Conservation (phyloP, 2,329 filamentous ascomycete genomes). For the Canariomyces notabilis region DNA sequence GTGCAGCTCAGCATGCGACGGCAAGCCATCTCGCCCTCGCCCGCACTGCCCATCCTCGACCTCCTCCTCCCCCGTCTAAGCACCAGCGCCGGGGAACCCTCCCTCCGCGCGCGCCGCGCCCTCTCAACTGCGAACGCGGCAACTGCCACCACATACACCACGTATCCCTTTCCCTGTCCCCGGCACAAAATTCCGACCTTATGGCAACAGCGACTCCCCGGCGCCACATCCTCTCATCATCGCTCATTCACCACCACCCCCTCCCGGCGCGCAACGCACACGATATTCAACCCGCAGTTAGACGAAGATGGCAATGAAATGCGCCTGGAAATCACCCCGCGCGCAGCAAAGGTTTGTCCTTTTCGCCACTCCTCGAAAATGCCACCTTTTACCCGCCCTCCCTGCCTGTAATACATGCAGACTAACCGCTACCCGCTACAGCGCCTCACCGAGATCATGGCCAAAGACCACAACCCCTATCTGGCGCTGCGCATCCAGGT, state of each 20-base stretch:
- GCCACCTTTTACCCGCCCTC: too few species aligned
- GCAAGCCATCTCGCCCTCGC: background rate
- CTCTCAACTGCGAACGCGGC: slow-evolving; percentile 4
- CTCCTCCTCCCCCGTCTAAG: slow-evolving; percentile 35
- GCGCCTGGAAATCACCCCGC: slow-evolving; percentile 74
- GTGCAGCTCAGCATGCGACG: slow-evolving; percentile 34
- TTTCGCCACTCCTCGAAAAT: too few species aligned
- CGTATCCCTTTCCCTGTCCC: background rate
- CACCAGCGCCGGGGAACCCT: slow-evolving; percentile 2
- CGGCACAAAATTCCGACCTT: background rate
- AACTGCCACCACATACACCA: too few species aligned
- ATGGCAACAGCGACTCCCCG: slow-evolving; percentile 11
- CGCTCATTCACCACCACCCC: slow-evolving; percentile 36
- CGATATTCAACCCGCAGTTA: slow-evolving; percentile 64
- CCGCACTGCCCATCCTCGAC: slow-evolving; percentile 33
- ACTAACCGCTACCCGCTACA: slow-evolving; percentile 26
- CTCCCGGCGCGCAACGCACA: slow-evolving; percentile 39
- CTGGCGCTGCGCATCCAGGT: slow-evolving; percentile 88
- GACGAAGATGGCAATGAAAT: slow-evolving; percentile 84
- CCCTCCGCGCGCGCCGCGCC: slow-evolving; percentile 14
- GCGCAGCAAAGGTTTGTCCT: slow-evolving; percentile 68
- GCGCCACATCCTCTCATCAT: background rate
- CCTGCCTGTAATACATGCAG: background rate
- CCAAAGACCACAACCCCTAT: slow-evolving; percentile 65
- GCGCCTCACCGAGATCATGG: slow-evolving; percentile 74